These are phyloP conservation scores for Mycena capillaripes DNA, from an alignment of 768 basidiomycete species.

Conservation along the genomic window DNA sequence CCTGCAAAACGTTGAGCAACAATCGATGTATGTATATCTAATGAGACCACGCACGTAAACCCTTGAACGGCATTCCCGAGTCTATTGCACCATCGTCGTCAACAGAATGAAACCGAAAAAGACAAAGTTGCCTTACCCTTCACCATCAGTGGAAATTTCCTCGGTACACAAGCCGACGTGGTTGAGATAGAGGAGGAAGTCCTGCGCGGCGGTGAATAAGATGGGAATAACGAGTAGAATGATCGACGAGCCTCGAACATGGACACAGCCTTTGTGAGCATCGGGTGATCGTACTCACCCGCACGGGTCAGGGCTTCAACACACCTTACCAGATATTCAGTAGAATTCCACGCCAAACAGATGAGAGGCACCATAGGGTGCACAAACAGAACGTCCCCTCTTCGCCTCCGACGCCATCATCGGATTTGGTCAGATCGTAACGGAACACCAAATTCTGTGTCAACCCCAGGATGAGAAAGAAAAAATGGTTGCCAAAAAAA, in stretches of 20 bases:
- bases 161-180: slow-evolving; percentile 91
- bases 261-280: slow-evolving; percentile 77
- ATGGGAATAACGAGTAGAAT: not conserved
- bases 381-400: slow-evolving; percentile 96
- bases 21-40: not conserved
- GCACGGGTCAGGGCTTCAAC: slow-evolving; percentile 92
- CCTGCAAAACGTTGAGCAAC: slow-evolving; percentile 50
- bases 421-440: slow-evolving; percentile 87
- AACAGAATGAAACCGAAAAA: slow-evolving; percentile 7
- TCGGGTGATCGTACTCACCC: slow-evolving; percentile 78
- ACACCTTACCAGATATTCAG: slow-evolving; percentile 68
- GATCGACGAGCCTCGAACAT: slow-evolving; percentile 89
- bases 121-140: slow-evolving; percentile 69
- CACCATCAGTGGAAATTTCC: slow-evolving; percentile 88
- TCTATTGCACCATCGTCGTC: slow-evolving; percentile 52
- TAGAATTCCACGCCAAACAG: not conserved
- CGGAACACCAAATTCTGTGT: slow-evolving; percentile 88
- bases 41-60: slow-evolving; percentile 75
- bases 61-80: slow-evolving; percentile 92
- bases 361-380: slow-evolving; percentile 73
- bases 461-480: not conserved
- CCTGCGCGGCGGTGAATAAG: slow-evolving; percentile 50
- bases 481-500: not conserved
- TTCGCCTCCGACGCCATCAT: slow-evolving; percentile 96
- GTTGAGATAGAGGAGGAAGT: slow-evolving; percentile 86